Percentiles rank a stretch among this genome's conserved stretches.
phyloP scores from a whole-genome alignment of 805 yeast genomes.

The Babjeviella inositovora region DNA sequence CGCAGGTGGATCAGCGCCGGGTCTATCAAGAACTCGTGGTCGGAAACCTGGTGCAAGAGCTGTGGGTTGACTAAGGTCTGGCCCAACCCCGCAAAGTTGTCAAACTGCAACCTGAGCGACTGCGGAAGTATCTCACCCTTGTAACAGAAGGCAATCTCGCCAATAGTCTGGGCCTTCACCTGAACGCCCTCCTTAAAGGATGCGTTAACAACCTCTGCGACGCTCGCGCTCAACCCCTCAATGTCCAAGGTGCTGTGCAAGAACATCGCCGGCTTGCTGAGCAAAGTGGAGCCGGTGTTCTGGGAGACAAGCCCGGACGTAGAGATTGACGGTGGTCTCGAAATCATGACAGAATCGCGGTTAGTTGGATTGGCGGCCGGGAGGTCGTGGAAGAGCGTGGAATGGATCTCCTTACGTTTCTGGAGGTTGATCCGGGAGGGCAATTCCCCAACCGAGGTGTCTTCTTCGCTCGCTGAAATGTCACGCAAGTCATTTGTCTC shows the following conservation, averaged over 20 bases:
- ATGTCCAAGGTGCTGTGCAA: slow-evolving; percentile 11
- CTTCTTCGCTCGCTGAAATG: too few species aligned
- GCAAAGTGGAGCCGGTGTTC: slow-evolving; percentile 18
- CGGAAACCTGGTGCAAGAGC: slow-evolving; percentile 11
- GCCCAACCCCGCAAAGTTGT: slow-evolving; percentile 21
- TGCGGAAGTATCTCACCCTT: slow-evolving; percentile 10
- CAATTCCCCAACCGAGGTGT: too few species aligned
- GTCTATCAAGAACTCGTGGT: slow-evolving; percentile 20
- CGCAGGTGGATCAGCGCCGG: slow-evolving; percentile 38
- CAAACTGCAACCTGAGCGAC: slow-evolving; percentile 19
- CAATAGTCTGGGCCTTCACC: slow-evolving; percentile 46
- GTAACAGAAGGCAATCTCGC: slow-evolving; percentile 78
- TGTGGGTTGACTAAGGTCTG: slow-evolving; percentile 15
- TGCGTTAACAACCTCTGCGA: slow-evolving; percentile 78
- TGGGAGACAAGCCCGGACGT: slow-evolving; percentile 10
- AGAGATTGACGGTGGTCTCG: neutral
- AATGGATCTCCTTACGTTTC: slow-evolving; percentile 25
- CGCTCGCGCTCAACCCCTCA: slow-evolving; percentile 66
- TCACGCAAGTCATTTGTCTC: too few species aligned
- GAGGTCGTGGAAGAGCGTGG: slow-evolving; percentile 27
- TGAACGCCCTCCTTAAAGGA: slow-evolving; percentile 53
- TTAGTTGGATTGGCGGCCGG: slow-evolving; percentile 20
- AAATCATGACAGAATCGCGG: slow-evolving; percentile 11
- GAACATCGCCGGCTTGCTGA: too few species aligned
- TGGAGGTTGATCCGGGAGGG: too few species aligned